Base-by-base conservation (phyloP, 805 yeast species). In the Kuraishia cidri region DNA sequence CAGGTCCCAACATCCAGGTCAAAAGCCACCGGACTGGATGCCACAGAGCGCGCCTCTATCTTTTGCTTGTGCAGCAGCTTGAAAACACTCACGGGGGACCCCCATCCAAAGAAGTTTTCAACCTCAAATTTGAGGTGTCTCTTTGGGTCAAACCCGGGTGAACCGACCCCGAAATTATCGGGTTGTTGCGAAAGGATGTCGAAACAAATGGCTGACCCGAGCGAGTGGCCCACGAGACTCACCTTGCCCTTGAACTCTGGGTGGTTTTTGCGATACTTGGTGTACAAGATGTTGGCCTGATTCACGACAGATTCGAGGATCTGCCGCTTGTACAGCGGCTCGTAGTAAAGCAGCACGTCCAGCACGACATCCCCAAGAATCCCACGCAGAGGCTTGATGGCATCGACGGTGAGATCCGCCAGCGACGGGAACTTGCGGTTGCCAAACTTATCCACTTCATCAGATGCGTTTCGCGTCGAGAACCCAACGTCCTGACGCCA, bases 51-150 rank as follows among this genome's bases (percentile, higher is more conserved):
- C 1, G 79, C 62, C 14, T 62, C 58, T n/a, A 87, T 67, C 30
- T 71, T 72, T 28, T 68, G 69, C 29, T 79, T 71, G 41, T 75
- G 77, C 26, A 92, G 69, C 21, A 90, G 60, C 52, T 82, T 80
- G 56, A 88, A 82, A 14, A 86, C 75, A 2, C 96, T 97, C 23
- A 83, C 71, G 0, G 97, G 98, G 2, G 95, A 85, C 0, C 97
- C 98, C 21, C 86, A 65, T 9, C 83, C 75, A 50, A 86, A 88
- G 41, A 75, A 69, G 41, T 80, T 79, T 12, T 77, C 79, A 5
- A 85, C 88, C 1, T 73, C 67, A 49, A 90, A 90, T 21, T 72
- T 69, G 15, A 90, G 62, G 20, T 65, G 69, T 13, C 45, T 42
- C 3, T 35, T 38, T 0, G 61, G 53, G 14, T 58, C 58, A 24